These are phyloP conservation scores for Kluyveromyces aestuarii DNA, from an alignment of 805 yeast genomes.

Conservation along the genomic window DNA sequence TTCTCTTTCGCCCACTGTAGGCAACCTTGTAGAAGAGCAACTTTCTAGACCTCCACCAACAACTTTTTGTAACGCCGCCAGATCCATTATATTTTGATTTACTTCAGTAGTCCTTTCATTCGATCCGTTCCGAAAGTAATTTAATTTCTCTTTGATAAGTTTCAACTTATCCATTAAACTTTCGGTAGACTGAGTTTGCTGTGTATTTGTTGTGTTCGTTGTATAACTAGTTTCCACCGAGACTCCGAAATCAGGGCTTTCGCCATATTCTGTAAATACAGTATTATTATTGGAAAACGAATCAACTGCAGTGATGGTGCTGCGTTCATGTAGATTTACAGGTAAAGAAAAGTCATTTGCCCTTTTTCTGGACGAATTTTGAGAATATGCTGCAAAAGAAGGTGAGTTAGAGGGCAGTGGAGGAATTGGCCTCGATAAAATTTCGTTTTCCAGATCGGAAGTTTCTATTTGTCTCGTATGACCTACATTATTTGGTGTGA, in stretches of 20 bases:
- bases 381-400: background rate
- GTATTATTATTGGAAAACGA: background rate
- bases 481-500: conserved; percentile 44
- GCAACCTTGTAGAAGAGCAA: background rate
- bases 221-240: conserved; percentile 21
- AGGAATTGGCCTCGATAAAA: conserved; percentile 21
- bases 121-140: conserved; percentile 24
- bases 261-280: background rate
- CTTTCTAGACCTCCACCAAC: conserved; percentile 20
- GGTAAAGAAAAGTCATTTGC: background rate
- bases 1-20: conserved; percentile 2
- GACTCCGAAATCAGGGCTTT: background rate
- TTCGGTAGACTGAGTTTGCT: conserved; percentile 18
- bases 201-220: conserved; percentile 13
- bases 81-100: conserved; percentile 19
- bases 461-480: background rate
- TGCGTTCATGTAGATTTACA: background rate
- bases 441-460: background rate
- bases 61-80: conserved; percentile 29
- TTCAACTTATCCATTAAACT: conserved; percentile 28
- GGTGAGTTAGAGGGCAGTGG: conserved; percentile 22
- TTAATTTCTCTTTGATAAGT: conserved; percentile 27
- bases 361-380: background rate
- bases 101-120: conserved; percentile 7
- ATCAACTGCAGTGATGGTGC: background rate